A percentile compares a stretch with the other conserved stretches of the same genome.
These are phyloP conservation scores for Cydonia oblonga DNA, from an alignment of 331 rosid species.

Conservation along the genomic window DNA sequence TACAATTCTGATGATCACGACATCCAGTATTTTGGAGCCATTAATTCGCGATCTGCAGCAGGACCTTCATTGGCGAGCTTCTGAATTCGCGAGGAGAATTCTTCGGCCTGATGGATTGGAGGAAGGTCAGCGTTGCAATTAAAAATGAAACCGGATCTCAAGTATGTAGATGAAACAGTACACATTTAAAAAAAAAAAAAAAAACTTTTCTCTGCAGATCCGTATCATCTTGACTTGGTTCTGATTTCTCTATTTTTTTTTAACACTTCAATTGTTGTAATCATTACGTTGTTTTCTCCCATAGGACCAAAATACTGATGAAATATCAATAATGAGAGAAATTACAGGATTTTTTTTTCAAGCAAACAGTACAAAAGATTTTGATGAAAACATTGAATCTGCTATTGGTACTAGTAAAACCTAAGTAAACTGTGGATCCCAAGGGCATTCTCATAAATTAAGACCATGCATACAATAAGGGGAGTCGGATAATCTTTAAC, in stretches of 20 bases:
- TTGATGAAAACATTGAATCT: neutral
- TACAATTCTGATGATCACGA: slow-evolving; percentile 23
- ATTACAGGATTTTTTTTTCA: neutral
- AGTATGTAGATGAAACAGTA: neutral
- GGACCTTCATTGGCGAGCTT: slow-evolving; percentile 69
- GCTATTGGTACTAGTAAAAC: neutral
- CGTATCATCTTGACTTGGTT: too few relatives aligned
- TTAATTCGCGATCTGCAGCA: slow-evolving; percentile 46
- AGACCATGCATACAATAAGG: neutral
- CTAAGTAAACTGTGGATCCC: neutral
- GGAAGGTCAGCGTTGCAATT: slow-evolving; percentile 16
- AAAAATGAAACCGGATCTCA: neutral
- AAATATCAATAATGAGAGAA: neutral
- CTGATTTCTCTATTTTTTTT: too few relatives aligned
- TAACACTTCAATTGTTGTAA: neutral
- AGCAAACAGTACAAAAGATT: too few relatives aligned
- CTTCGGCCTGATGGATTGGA: slow-evolving; percentile 57
- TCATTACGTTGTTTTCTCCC: neutral
- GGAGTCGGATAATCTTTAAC: neutral
- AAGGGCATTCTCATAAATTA: neutral
- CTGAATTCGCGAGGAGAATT: slow-evolving; percentile 81
- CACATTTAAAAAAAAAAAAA: neutral
- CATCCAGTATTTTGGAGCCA: slow-evolving; percentile 51
- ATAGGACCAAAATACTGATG: neutral
- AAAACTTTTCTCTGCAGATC: neutral